Base-by-base conservation (phyloP, 2,329 filamentous ascomycete species). In the Lecanosticta acicola region DNA sequence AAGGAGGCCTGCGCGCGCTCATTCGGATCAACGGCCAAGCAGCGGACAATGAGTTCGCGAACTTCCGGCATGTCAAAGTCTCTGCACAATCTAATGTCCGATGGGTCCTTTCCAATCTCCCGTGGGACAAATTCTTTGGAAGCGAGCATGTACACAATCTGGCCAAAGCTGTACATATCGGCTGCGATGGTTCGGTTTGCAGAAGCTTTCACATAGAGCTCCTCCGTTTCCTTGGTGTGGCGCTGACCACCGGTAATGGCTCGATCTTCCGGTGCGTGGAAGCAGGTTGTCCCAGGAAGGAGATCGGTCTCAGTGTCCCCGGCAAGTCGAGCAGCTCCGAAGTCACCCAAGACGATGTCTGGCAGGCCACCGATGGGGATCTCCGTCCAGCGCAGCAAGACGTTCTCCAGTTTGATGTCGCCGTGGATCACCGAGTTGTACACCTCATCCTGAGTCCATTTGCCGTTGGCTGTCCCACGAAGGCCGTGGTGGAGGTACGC, bases 341-440 rank as follows among this genome's bases (percentile, higher is more conserved):
- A 55, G 36, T 59, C 54, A 1, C 50, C 55, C 1, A 58, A 43
- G 9, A 54, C 42, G 3, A 58, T 11, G 3, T 53, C 42, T 3
- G 56, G 57, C 17, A 57, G 21, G 2, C 45, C 47, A 2, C 39
- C 45, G 4, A 46, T 9, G 13, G 26, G 41, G 24, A 18, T 8
- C 3, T 19, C 16, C n/a, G 17, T n/a, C 54, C 54, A 57, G 8
- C 40, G 13, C 2, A 58, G 24, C 33, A 56, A 55, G 5, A 49
- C 21, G 26, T 59, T 56, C 5, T 52, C 52, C 1, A 17, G 20
- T n/a, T 58, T 59, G 20, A 57, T n/a, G 21, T 59, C 55, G 3
- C 45, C 43, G 14, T 59, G 55, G 2, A 58, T 43, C n/a, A 51
- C 33, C 1, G 45, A 9, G 1, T 21, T 18, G 16, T 53, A 49